These are phyloP conservation scores for Fusarium sp. DNA, from an alignment of 2,329 filamentous ascomycete species.

Conservation along the genomic window DNA sequence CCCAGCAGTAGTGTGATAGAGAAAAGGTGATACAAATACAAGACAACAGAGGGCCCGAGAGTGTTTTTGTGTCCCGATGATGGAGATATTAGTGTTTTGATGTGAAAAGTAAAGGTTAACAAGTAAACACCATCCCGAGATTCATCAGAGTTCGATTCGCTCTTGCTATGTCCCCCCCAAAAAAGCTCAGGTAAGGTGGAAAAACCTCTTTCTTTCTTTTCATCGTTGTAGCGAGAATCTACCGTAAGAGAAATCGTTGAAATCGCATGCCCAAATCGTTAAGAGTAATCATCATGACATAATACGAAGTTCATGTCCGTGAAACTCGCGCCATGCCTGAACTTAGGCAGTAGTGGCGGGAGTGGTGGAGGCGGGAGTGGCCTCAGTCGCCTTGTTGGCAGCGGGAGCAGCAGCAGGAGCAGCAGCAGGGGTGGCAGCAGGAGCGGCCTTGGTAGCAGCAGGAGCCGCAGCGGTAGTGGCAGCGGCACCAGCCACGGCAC, in stretches of 20 bases:
- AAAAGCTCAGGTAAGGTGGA: slow-evolving; percentile 44
- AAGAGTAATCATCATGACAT: slow-evolving; percentile 50
- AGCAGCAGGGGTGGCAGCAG: slow-evolving; percentile 43
- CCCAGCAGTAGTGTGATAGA: slow-evolving; percentile 50
- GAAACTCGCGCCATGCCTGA: slow-evolving; percentile 41
- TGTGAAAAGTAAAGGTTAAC: slow-evolving; percentile 46
- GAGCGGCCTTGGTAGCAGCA: too few relatives aligned
- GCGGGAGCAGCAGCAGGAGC: slow-evolving; percentile 46
- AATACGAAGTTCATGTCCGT: slow-evolving; percentile 39
- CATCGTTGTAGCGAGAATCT: slow-evolving; percentile 50
- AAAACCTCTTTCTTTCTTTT: slow-evolving; percentile 42
- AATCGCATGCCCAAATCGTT: slow-evolving; percentile 55
- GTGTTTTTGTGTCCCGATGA: slow-evolving; percentile 44
- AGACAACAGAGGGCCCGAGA: slow-evolving; percentile 44
- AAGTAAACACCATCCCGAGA: slow-evolving; percentile 44
- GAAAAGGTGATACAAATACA: slow-evolving; percentile 52
- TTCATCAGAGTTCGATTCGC: slow-evolving; percentile 45
- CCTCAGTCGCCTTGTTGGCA: slow-evolving; percentile 25
- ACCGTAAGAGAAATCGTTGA: slow-evolving; percentile 54
- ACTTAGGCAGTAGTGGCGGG: slow-evolving; percentile 50
- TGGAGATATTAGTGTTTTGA: slow-evolving; percentile 49
- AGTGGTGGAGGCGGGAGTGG: slow-evolving; percentile 44
- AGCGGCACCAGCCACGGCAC: slow-evolving; percentile 41
- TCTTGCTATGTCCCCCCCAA: slow-evolving; percentile 42
- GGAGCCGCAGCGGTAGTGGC: too few relatives aligned